These are phyloP conservation scores for Mycena galopus DNA, from an alignment of 768 basidiomycete species.

Conservation along the genomic window DNA sequence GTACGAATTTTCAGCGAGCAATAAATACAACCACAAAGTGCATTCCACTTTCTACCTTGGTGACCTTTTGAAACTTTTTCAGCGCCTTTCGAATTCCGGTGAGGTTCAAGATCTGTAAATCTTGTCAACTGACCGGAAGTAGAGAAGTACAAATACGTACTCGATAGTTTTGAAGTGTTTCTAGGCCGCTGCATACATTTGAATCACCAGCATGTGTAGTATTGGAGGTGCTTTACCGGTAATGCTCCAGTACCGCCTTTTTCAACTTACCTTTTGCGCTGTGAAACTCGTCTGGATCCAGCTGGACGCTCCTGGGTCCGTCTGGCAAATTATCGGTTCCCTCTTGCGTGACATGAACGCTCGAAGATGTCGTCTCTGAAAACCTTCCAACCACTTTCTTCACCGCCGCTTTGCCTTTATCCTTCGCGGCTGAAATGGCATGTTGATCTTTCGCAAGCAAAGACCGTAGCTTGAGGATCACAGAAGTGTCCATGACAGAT, in stretches of 20 bases:
- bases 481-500: constrained; percentile 13
- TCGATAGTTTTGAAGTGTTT: constrained; percentile 90
- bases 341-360: not conserved
- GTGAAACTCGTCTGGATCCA: constrained; percentile 84
- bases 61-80: constrained; percentile 88
- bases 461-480: constrained; percentile 22
- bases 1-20: not conserved
- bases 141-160: constrained; percentile 56
- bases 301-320: constrained; percentile 38
- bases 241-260: constrained; percentile 86
- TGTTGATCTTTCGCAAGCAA: constrained; percentile 21
- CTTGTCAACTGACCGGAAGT: not conserved
- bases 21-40: no score
- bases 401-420: constrained; percentile 21
- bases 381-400: not conserved
- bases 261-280: constrained; percentile 89
- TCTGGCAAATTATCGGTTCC: not conserved
- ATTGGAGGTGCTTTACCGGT: constrained; percentile 66
- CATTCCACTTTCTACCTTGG: no score
- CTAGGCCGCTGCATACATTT: constrained; percentile 68
- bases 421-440: not conserved
- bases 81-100: constrained; percentile 91
- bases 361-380: constrained; percentile 8
- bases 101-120: constrained; percentile 79
- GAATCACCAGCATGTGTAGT: not conserved